phyloP scores from a whole-genome alignment of 441 rosid genomes.

The Populus hybrid region DNA sequence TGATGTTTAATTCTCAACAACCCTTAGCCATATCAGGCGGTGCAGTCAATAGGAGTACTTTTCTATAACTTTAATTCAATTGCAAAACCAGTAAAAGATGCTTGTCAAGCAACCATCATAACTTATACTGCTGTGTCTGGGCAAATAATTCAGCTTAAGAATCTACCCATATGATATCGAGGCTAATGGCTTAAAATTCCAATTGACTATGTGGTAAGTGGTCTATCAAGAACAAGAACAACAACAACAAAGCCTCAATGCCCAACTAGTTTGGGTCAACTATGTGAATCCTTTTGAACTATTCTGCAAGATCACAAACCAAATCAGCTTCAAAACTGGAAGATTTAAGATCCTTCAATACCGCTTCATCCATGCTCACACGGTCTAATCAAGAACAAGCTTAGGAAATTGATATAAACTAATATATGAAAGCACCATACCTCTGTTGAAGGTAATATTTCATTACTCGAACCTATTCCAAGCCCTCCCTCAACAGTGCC shows the following conservation, averaged over 20 bases:
- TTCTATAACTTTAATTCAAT: not conserved
- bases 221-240: not conserved
- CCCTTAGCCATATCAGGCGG: slow-evolving; percentile 2
- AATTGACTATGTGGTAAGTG: not conserved
- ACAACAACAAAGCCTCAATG: not conserved
- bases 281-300: not conserved
- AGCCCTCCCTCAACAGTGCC: slow-evolving; percentile 43
- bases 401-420: not conserved
- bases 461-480: slow-evolving; percentile 55
- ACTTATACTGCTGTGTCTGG: not conserved
- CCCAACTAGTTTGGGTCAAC: not conserved
- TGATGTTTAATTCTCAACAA: not conserved
- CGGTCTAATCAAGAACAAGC: not conserved
- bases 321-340: not conserved
- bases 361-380: not conserved
- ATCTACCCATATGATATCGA: not conserved
- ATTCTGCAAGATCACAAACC: not conserved
- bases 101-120: slow-evolving; percentile 5
- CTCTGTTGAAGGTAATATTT: slow-evolving; percentile 49
- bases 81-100: not conserved
- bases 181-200: not conserved
- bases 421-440: slow-evolving; percentile 27
- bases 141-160: slow-evolving; percentile 11
- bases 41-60: not conserved
- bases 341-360: not conserved